Evolutionary conservation across 2,329 filamentous ascomycete genomes (phyloP).

Genomic region (Epichloe sibirici): DNA sequence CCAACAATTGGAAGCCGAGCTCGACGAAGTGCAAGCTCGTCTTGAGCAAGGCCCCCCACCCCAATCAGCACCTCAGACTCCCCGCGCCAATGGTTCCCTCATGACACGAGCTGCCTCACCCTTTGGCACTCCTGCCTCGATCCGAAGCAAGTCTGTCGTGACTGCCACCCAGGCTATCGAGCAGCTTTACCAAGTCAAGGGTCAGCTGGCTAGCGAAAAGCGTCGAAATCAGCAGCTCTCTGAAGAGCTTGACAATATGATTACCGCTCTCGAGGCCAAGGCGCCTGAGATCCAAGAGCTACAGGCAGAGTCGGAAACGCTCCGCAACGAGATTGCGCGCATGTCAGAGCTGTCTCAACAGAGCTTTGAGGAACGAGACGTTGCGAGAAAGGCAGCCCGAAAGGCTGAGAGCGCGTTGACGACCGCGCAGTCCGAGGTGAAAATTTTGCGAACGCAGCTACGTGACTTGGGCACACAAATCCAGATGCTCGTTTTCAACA

Average conservation of each 20-base stretch:
- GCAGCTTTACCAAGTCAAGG: slow-evolving; percentile 55
- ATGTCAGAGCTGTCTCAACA: slow-evolving; percentile 78
- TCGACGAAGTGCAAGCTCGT: slow-evolving; percentile 40
- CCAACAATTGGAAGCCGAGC: slow-evolving; percentile 38
- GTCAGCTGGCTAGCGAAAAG: slow-evolving; percentile 61
- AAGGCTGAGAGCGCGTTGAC: slow-evolving; percentile 65
- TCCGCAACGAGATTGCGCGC: slow-evolving; percentile 70
- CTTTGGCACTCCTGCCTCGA: slow-evolving; percentile 47
- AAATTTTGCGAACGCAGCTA: slow-evolving; percentile 74
- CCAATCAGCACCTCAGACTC: slow-evolving; percentile 47
- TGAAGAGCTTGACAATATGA: slow-evolving; percentile 71
- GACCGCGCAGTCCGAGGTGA: slow-evolving; percentile 52
- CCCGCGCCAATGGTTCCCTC: slow-evolving; percentile 44
- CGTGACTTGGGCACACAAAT: slow-evolving; percentile 84
- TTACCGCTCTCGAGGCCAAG: slow-evolving; percentile 72
- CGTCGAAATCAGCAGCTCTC: slow-evolving; percentile 62
- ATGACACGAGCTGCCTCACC: slow-evolving; percentile 44
- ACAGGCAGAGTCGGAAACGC: slow-evolving; percentile 64
- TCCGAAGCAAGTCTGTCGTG: slow-evolving; percentile 41
- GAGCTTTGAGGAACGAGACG: slow-evolving; percentile 68
- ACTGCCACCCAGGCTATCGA: slow-evolving; percentile 52
- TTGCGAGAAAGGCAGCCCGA: slow-evolving; percentile 63
- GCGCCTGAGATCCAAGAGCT: slow-evolving; percentile 82
- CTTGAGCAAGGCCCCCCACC: slow-evolving; percentile 29
- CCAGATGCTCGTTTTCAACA: slow-evolving; percentile 79